phyloP scores from a whole-genome alignment of 495 filamentous ascomycete genomes.

The Xylaria acuta region DNA sequence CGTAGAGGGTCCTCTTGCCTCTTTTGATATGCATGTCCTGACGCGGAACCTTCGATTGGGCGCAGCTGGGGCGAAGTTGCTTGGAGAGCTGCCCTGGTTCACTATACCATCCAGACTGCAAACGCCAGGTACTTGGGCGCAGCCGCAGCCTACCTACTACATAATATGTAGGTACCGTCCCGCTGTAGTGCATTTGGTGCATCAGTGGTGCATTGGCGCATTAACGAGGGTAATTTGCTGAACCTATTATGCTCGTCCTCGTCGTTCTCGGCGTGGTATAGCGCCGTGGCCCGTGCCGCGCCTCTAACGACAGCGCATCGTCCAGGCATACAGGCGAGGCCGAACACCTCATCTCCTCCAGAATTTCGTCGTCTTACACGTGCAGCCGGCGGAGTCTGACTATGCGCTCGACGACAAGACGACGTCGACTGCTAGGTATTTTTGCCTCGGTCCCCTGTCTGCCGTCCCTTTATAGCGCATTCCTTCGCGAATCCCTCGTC shows the following conservation, averaged over 20 bases:
- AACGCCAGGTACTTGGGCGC: too few species aligned
- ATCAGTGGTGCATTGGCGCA: slow-evolving; percentile 25
- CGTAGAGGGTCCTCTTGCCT: not conserved
- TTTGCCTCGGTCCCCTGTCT: not conserved
- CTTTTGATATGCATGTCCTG: not conserved
- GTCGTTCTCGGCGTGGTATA: slow-evolving; percentile 11
- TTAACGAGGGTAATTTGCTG: slow-evolving; percentile 28
- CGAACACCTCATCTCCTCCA: slow-evolving; percentile 17
- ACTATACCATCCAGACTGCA: too few species aligned
- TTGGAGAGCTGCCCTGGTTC: not conserved
- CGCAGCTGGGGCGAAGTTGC: not conserved
- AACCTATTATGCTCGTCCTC: slow-evolving; percentile 18
- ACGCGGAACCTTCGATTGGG: slow-evolving; percentile 2
- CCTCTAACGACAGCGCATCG: slow-evolving; percentile 18
- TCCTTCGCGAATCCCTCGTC: slow-evolving; percentile 16
- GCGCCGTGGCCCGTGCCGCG: slow-evolving; percentile 25
- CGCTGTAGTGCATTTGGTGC: too few species aligned
- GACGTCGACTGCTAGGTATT: not conserved
- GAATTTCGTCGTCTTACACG: not conserved
- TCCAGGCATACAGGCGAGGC: slow-evolving; percentile 11
- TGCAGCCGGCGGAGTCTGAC: not conserved
- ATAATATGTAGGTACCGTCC: too few species aligned
- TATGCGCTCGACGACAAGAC: slow-evolving; percentile 13
- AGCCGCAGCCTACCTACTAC: too few species aligned
- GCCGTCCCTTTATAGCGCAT: slow-evolving; percentile 5